Conservation (phyloP, 2,329 filamentous ascomycete genomes). For the Rhinocladiella mackenziei region DNA sequence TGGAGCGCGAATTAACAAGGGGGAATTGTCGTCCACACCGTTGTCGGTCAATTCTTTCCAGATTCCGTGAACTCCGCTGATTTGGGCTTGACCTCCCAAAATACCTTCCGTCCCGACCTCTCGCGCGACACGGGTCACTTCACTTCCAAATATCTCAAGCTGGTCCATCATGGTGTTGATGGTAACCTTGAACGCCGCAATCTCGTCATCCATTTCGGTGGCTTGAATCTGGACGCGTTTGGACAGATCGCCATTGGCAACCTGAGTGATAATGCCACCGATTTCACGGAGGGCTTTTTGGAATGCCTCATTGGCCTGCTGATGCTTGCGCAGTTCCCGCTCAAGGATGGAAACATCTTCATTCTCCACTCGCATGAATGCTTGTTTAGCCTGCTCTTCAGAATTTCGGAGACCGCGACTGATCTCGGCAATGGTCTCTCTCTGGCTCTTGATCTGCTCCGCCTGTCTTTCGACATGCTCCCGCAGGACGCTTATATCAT, state of each 20-base stretch:
- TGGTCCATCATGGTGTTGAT: slow-evolving; percentile 99
- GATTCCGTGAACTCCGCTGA: slow-evolving; percentile 89
- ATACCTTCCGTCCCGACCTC: slow-evolving; percentile 96
- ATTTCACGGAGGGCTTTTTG: slow-evolving; percentile 96
- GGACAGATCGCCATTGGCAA: slow-evolving; percentile 89
- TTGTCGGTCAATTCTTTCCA: slow-evolving; percentile 97
- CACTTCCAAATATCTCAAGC: slow-evolving; percentile 90
- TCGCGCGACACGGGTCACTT: slow-evolving; percentile 88
- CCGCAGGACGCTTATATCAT: slow-evolving; percentile 78
- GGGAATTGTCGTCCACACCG: slow-evolving; percentile 47
- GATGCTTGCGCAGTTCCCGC: slow-evolving; percentile 91
- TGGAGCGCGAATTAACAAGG: not conserved
- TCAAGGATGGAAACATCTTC: slow-evolving; percentile 86
- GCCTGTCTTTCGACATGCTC: slow-evolving; percentile 93
- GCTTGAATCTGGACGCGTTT: slow-evolving; percentile 96
- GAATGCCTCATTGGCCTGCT: slow-evolving; percentile 97
- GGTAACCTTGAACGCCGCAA: slow-evolving; percentile 93
- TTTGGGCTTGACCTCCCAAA: slow-evolving; percentile 87
- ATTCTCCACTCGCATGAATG: slow-evolving; percentile 76
- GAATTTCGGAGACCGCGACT: slow-evolving; percentile 82
- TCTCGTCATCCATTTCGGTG: slow-evolving; percentile 96
- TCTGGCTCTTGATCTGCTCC: slow-evolving; percentile 82
- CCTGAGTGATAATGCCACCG: slow-evolving; percentile 93
- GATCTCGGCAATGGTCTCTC: slow-evolving; percentile 78
- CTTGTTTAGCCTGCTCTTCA: slow-evolving; percentile 76